Evolutionary conservation across 2,329 filamentous ascomycete genomes (phyloP), one percentile per base, ranked within the genome.

Genomic region (Dactylellina leptospora): DNA sequence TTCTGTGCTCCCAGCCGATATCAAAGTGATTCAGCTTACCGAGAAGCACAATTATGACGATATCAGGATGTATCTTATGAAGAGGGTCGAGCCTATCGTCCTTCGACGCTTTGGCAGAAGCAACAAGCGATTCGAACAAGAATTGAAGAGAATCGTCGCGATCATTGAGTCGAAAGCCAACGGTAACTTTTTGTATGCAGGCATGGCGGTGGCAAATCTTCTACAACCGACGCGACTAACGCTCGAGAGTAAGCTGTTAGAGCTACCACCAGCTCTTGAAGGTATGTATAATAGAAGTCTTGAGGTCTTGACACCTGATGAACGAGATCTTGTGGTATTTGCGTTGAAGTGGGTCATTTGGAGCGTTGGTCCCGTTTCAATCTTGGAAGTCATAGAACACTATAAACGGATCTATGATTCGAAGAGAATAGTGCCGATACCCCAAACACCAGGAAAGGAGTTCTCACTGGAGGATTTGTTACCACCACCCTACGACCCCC

Each of bases 101-200:
- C 22, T 51, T 1, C 42, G 56, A 9, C 56, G 56, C 11, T 27
- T 40, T 2, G 45, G 56, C 18, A 27, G 30, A 13, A 36, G 47
- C 13, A 6, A n/a, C 8, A 33, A 40, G 36, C 2, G 2, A 2
- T 61, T 47, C 23, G 22, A 27, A 9, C 22, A 16, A 4, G 53
- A 56, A 45, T n/a, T 56, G 13, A 13, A 56, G 16, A 56, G 38
- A 22, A 45, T 56, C 1, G 55, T 48, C 16, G 27, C 38, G 5
- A 50, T 50, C 13, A 51, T 61, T 28, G n/a, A 50, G n/a, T 16
- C 3, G 3, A 61, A 61, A 28, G 56, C 56, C 6, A 20, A 20
- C 6, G 56, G 56, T 2, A 61, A 61, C 18, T 61, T 61, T 51
- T 11, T 30, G 11, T 61, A 61, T 27, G 56, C 56, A 16, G 22